A percentile compares a stretch with the other conserved stretches of the same genome.
Evolutionary conservation across 2,329 filamentous ascomycete genomes (phyloP).

Genomic region (Neurospora crassa): DNA sequence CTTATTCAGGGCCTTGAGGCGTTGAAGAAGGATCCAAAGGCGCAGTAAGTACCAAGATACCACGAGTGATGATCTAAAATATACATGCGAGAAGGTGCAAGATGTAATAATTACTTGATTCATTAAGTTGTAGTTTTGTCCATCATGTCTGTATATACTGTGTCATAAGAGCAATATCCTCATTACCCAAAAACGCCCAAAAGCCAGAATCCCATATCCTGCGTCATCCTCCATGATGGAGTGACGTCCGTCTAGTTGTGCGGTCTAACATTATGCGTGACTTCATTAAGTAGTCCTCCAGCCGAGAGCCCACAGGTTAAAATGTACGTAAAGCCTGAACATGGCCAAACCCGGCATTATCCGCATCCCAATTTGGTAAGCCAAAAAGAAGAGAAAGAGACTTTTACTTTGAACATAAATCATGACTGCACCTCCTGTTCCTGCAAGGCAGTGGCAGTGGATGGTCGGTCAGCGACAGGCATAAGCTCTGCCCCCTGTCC

Average conservation of each 20-base stretch:
- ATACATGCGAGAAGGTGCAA: background rate
- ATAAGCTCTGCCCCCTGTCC: conserved; percentile 67
- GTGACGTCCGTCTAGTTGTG: background rate
- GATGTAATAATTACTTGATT: background rate
- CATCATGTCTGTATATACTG: background rate
- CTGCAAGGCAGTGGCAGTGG: conserved; percentile 11
- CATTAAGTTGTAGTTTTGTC: conserved; percentile 1
- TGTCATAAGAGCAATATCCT: background rate
- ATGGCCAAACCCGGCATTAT: background rate
- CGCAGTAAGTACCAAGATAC: background rate
- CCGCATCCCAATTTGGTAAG: background rate
- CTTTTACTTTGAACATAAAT: background rate
- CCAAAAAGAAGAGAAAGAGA: background rate
- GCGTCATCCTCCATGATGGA: conserved; percentile 1
- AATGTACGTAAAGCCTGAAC: background rate
- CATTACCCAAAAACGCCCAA: background rate
- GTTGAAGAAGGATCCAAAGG: conserved; percentile 25
- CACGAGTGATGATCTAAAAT: background rate
- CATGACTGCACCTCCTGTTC: conserved; percentile 13
- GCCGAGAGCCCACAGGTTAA: background rate
- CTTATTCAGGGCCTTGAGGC: conserved; percentile 56
- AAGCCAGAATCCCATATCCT: background rate
- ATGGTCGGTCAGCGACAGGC: conserved; percentile 17
- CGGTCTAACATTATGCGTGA: background rate
- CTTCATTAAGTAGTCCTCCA: background rate